Evolutionary conservation across 2,329 filamentous ascomycete species (phyloP), one percentile per base, ranked within the genome.

Genomic region (Phaeosphaeria sp.): DNA sequence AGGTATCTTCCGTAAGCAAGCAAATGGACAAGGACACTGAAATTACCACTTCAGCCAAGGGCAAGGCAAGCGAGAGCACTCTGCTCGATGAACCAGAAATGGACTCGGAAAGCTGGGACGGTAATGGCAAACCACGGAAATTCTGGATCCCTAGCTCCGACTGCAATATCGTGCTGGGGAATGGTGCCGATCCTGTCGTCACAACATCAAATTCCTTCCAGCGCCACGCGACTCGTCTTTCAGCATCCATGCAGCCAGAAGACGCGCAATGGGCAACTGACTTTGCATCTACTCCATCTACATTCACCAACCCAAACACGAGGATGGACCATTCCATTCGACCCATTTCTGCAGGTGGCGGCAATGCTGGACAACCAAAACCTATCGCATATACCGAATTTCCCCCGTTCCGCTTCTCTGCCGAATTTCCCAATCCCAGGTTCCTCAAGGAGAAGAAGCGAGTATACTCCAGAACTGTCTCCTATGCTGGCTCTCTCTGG

Each of bases 401-500:
- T 54, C 84, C 85, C 20, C 85, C 85, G 0, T 87, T 87, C 70
- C 79, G 85, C 22, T 87, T 87, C 60, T 81, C 83, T 11, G 84
- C 82, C 15, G 84, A 86, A 58, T 86, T 87, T 52, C 83, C 83
- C 0, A 84, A 84, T 59, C 83, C 85, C 1, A 78, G 82, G 17
- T 78, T 82, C 6, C 73, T 87, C 22, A 86, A 86, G 57, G 84
- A 86, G 66, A 85, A 84, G 74, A 86, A 86, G 68, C 77, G 84
- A 0, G 82, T 86, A 9, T 87, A 87, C 67, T 84, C 82, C 11
- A 80, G 83, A 30, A 87, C 84, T 2, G 83, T 87, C 5, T 86
- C 85, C 65, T 87, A 87, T 58, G 84, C 84, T 3, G 85, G 85
- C 2, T 83, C 80, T 18, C 73, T 85, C 17, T 87, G 85, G 85